Base-by-base conservation (phyloP, 202 grass and related monocot species). In the Bolboschoenoplectus hybrid region DNA sequence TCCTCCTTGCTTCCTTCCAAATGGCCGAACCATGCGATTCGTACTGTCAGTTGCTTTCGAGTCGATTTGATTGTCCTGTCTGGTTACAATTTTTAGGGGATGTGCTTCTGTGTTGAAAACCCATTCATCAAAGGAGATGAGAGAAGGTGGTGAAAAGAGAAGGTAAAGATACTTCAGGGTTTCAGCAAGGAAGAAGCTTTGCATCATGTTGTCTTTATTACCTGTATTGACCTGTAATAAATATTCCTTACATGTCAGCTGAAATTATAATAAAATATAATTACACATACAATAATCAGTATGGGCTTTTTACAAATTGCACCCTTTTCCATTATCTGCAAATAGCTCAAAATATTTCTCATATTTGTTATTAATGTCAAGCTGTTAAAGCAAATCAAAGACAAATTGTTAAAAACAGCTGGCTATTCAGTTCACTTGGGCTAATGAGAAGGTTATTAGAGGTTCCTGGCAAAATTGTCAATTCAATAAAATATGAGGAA, bases 51-150 rank as follows among this genome's bases (percentile, higher is more conserved):
- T 56, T n/a, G 3, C 69, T 46, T 60, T 7, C 0, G 9, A 57
- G 62, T 17, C 43, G 1, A 45, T 41, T 45, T 62, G 47, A 4
- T 82, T 76, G 52, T 68, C 67, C 20, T 82, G 64, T 87, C 85
- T n/a, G 2, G 92, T 85, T 84, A 88, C 82, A 66, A 99, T 99
- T 89, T 90, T 94, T 81, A 99, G 45, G 39, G 97, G 97, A 89
- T 99, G 93, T 57, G 92, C 93, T 91, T 97, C 95, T 14, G 95
- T 97, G 80, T 97, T 97, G 87, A 97, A 97, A 85, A 97, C 91
- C 95, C 95, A 97, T 77, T 97, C 91, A 0, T 97, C 93, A 1
- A 97, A 93, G 26, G 95, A 97, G 79, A 97, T 88, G n/a, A 95
- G 88, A 19, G 93, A 95, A 61, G 95, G 91, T 73, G 95, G 95